Base-by-base conservation (phyloP, 2,329 filamentous ascomycete species). In the Trichoderma arundinaceum region DNA sequence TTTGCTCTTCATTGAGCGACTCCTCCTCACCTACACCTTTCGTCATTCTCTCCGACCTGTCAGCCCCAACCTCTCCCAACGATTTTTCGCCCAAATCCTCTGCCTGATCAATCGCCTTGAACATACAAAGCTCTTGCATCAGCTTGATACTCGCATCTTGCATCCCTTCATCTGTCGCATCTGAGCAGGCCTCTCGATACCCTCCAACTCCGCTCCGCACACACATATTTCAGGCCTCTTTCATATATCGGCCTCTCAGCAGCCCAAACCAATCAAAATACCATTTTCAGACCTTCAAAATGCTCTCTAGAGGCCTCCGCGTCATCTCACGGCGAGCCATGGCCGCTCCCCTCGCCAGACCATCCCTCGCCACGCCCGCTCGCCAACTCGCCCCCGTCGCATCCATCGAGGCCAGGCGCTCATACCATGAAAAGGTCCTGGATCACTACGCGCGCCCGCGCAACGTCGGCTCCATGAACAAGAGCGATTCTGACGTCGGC, bases 401-500 rank as follows among this genome's bases (percentile, higher is more conserved):
- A 44, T 72, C 81, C 54, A 73, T 78, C 69, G 75, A 78, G 57
- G 75, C 80, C 62, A 78, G 76, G 60, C 78, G 83, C 44, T 79
- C 78, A 35, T 85, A 85, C 71, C 83, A 85, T 74, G 83, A 84
- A 75, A 84, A 84, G 76, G 83, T 81, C 57, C 77, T 81, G 61
- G 79, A 81, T 75, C 81, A 83, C 75, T 84, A 84, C 75, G 82
- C 82, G 52, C 80, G 80, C 64, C 82, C 82, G 51, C 83, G 84
- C 67, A 86, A 86, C 70, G 83, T 84, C 67, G 84, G 84, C 63
- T 85, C 84, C 66, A 80, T 86, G 76, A 80, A 84, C 78, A 96
- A 96, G 84, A 86, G 86, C 69, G 92, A 95, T 71, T 77, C 80
- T 64, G 91, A 95, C 70, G 94, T 97, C 68, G 94, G 94, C 71